Base-by-base conservation (phyloP, 2,329 filamentous ascomycete species). In the Fusarium metavorans region DNA sequence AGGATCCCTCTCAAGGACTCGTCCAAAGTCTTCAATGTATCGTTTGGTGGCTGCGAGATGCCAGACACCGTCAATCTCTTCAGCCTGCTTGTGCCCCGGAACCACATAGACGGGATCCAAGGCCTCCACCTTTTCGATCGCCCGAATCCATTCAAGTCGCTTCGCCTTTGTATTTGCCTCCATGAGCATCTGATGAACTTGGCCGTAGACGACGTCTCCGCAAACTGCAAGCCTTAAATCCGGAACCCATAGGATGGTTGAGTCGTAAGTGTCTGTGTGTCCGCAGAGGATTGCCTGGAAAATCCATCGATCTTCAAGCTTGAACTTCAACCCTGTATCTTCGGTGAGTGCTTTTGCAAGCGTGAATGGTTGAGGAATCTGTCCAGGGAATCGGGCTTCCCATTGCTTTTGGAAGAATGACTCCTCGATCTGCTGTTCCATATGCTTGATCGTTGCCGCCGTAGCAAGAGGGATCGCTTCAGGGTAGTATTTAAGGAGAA, bases 241-340 rank as follows among this genome's bases (percentile, higher is more conserved):
- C 10, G 66, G 66, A 14, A 68, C 37, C 27, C 62, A 45, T 14
- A 68, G 32, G 20, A 68, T 25, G 1, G 59, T 64, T 7, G 50
- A 64, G 27, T 64, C 52, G 13, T 58, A 52, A 11, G 66, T 68
- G n/a, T 68, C 66, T 5, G 66, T 45, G 27, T 68, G 66, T 11
- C 66, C 66, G 10, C 54, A 60, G 9, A 64, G 18, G 13, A 68
- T 35, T 13, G 45, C 52, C 5, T 59, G 18, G n/a, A 59, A 41
- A 14, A 27, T 10, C 56, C 56, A 59, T n/a, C 16, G 34, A n/a
- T 23, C 56, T 7, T 59, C 18, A 10, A 59, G 34, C 30, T 54
- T 54, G 10, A 54, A 54, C 27, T 30, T 14, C 7, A 27, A 27
- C 7, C 45, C 45, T 2, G 45, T 16, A 7, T 25, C 25, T 10